Percentiles rank a stretch among this genome's conserved stretches.
These are phyloP conservation scores for Biscogniauxia mediterranea DNA, from an alignment of 2,329 filamentous ascomycete species.

Conservation along the genomic window DNA sequence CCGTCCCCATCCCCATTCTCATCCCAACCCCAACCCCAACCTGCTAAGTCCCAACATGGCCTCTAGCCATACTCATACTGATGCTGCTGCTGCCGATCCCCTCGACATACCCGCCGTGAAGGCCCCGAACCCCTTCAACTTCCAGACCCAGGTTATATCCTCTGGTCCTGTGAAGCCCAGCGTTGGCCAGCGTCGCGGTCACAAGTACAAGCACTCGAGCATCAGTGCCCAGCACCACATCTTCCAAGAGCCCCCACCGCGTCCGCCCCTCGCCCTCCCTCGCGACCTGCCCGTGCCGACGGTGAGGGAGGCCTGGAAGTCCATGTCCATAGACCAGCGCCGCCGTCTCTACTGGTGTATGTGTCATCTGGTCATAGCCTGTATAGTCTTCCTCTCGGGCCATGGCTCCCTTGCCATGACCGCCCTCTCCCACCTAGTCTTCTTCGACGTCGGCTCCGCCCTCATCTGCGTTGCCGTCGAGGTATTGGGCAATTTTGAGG, in stretches of 20 bases:
- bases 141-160: conserved; percentile 77
- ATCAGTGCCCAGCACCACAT: conserved; percentile 88
- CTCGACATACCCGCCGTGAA: conserved; percentile 37
- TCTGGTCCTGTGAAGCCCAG: conserved; percentile 78
- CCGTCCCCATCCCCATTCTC: conserved; percentile 13
- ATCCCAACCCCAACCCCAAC: conserved; percentile 11
- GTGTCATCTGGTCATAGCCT: conserved; percentile 80
- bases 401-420: conserved; percentile 87
- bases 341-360: conserved; percentile 83
- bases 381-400: conserved; percentile 81
- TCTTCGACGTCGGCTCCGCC: conserved; percentile 93
- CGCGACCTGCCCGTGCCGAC: conserved; percentile 92
- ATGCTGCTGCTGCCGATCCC: conserved; percentile 28
- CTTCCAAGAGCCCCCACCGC: conserved; percentile 85
- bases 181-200: conserved; percentile 86
- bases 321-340: conserved; percentile 86
- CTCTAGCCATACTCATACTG: conserved; percentile 19
- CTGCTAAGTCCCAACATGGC: conserved; percentile 29
- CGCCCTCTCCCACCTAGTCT: conserved; percentile 85
- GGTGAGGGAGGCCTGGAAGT: conserved; percentile 79
- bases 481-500: conserved; percentile 93
- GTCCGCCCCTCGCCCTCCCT: conserved; percentile 83
- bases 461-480: conserved; percentile 90
- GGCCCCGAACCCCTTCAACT: conserved; percentile 80
- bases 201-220: conserved; percentile 97